These are phyloP conservation scores for Phlegmacium glaucopus DNA, from an alignment of 768 basidiomycete species.

Conservation along the genomic window DNA sequence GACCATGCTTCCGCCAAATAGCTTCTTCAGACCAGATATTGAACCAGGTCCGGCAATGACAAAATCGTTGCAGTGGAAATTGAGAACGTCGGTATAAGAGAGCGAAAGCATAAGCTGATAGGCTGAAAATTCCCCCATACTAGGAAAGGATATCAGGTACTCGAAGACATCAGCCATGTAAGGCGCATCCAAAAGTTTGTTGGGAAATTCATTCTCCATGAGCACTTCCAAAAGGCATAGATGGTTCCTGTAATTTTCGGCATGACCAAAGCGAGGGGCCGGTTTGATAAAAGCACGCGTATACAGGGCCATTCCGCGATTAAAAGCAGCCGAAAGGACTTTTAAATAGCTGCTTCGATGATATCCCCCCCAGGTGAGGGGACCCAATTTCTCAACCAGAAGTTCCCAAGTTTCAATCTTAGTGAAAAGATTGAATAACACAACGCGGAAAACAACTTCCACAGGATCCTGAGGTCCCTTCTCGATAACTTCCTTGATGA, in stretches of 20 bases:
- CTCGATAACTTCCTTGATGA: conserved; percentile 66
- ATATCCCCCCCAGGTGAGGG: conserved; percentile 60
- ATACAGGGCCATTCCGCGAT: conserved; percentile 48
- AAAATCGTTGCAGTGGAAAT: conserved; percentile 67
- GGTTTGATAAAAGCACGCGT: conserved; percentile 72
- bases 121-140: conserved; percentile 72
- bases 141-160: conserved; percentile 53
- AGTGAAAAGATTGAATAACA: conserved; percentile 70
- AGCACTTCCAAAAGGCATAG: conserved; percentile 55
- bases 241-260: conserved; percentile 54
- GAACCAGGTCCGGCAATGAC: conserved; percentile 69
- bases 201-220: conserved; percentile 55
- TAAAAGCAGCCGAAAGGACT: conserved; percentile 44
- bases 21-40: conserved; percentile 59
- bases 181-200: conserved; percentile 42
- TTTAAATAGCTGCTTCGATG: conserved; percentile 46
- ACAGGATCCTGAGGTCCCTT: conserved; percentile 56
- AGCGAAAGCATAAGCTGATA: conserved; percentile 66
- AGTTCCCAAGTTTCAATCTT: conserved; percentile 70
- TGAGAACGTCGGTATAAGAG: conserved; percentile 52
- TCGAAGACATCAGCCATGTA: conserved; percentile 65
- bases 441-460: conserved; percentile 70
- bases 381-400: conserved; percentile 47
- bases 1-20: conserved; percentile 50
- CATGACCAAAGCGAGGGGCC: conserved; percentile 50